Conservation (phyloP, 2,329 filamentous ascomycete species). For the Ceratocystis variospora region DNA sequence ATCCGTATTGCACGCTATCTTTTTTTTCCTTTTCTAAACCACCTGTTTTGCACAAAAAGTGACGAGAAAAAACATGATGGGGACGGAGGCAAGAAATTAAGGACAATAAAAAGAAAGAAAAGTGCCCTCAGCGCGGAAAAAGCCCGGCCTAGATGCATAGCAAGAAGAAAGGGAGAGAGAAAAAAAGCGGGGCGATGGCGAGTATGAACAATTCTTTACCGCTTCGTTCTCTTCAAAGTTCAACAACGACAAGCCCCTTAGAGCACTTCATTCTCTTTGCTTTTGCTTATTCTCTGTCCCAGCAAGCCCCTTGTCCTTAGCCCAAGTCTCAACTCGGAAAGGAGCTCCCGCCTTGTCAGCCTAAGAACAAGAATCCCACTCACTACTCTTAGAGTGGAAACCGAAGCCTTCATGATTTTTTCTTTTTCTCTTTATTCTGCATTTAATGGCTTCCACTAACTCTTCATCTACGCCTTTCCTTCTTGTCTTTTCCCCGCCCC, state of each 20-base stretch:
- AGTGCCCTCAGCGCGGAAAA: no score
- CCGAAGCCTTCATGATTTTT: background rate
- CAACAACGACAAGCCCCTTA: no score
- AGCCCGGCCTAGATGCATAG: no score
- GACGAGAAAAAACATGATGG: no score
- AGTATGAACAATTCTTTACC: background rate
- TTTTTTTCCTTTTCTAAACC: background rate
- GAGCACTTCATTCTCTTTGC: no score
- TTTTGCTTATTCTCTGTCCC: no score
- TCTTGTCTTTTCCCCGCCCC: background rate
- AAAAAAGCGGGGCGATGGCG: no score
- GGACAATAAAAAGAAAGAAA: no score
- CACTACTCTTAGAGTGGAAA: background rate
- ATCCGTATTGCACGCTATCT: background rate
- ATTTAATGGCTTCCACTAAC: no score
- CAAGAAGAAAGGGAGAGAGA: no score
- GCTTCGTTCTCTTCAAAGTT: background rate
- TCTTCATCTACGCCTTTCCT: background rate
- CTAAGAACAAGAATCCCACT: background rate
- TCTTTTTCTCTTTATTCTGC: background rate
- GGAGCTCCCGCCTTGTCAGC: background rate
- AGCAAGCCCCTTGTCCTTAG: background rate
- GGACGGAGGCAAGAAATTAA: no score
- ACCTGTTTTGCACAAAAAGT: background rate
- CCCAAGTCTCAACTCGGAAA: background rate